phyloP scores from a whole-genome alignment of 345 rosid species.

The Lepidium sativum region DNA sequence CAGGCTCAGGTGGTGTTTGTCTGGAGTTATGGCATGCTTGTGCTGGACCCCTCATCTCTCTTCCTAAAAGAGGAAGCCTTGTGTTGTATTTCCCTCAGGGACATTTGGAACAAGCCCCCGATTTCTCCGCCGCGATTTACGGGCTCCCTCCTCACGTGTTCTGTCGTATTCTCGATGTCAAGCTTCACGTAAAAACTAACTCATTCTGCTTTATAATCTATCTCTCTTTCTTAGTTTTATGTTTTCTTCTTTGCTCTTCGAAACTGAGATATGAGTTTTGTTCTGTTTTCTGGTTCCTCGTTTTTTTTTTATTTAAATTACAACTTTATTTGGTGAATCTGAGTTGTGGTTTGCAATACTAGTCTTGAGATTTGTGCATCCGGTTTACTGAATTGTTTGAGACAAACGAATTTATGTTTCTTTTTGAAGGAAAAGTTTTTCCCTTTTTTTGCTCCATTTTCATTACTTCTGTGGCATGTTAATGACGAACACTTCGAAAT shows the following conservation, averaged over 20 bases:
- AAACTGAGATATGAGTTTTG: not conserved
- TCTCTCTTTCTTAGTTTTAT: not conserved
- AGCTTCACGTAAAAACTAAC: conserved; percentile 56
- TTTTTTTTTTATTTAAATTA: no score
- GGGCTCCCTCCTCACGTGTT: conserved; percentile 69
- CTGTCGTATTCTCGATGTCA: conserved; percentile 91
- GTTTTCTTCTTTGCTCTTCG: not conserved
- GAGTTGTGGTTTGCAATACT: conserved; percentile 12
- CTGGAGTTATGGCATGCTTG: conserved; percentile 99
- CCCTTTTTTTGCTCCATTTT: not conserved
- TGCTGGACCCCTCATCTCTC: conserved; percentile 92
- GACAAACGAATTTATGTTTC: conserved; percentile 10
- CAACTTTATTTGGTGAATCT: conserved; percentile 1
- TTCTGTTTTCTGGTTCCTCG: not conserved
- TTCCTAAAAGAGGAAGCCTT: conserved; percentile 73
- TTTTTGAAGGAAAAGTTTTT: not conserved
- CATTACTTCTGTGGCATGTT: not conserved
- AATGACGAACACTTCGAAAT: not conserved
- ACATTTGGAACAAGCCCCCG: conserved; percentile 76
- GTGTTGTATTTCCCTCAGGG: conserved; percentile 96
- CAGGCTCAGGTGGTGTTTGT: conserved; percentile 55
- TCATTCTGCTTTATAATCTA: conserved; percentile 9
- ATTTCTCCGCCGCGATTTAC: conserved; percentile 51
- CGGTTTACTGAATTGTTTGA: not conserved
- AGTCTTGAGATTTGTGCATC: conserved; percentile 19